phyloP scores from a whole-genome alignment of 1,284 basidiomycete species.

The Ceratobasidium sp. region DNA sequence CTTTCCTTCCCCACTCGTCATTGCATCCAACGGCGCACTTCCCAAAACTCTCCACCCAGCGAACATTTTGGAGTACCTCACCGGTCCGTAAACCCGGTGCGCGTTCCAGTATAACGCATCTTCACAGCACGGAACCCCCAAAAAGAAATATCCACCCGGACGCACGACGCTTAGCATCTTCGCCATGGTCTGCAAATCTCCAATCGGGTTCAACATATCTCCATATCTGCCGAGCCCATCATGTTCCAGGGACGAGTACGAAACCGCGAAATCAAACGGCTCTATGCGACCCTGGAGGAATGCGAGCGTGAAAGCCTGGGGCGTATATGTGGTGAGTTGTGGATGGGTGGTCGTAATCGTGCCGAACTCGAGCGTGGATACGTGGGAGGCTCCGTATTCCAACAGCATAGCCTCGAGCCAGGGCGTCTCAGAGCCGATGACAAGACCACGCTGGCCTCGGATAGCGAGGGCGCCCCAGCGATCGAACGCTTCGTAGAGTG shows the following conservation, averaged over 20 bases:
- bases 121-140: constrained; percentile 3
- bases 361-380: constrained; percentile 9
- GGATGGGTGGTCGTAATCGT: not conserved
- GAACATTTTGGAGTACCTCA: constrained; percentile 8
- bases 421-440: constrained; percentile 6
- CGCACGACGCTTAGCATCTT: constrained; percentile 12
- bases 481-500: constrained; percentile 10
- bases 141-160: constrained; percentile 1
- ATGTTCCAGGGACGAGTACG: constrained; percentile 5
- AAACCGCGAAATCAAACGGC: constrained; percentile 4
- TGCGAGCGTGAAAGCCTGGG: not conserved
- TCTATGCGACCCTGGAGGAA: not conserved
- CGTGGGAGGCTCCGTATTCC: constrained; percentile 2
- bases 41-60: constrained; percentile 2
- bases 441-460: not conserved
- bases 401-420: constrained; percentile 12
- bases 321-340: constrained; percentile 1
- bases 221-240: constrained; percentile 15
- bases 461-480: constrained; percentile 13
- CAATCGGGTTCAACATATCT: constrained; percentile 3
- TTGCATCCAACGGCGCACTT: not conserved
- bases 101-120: constrained; percentile 7
- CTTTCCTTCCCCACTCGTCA: not conserved
- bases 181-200: constrained; percentile 11
- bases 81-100: constrained; percentile 6